These are phyloP conservation scores for Gymnopus androsaceus DNA, from an alignment of 1,284 basidiomycete species.

Conservation along the genomic window DNA sequence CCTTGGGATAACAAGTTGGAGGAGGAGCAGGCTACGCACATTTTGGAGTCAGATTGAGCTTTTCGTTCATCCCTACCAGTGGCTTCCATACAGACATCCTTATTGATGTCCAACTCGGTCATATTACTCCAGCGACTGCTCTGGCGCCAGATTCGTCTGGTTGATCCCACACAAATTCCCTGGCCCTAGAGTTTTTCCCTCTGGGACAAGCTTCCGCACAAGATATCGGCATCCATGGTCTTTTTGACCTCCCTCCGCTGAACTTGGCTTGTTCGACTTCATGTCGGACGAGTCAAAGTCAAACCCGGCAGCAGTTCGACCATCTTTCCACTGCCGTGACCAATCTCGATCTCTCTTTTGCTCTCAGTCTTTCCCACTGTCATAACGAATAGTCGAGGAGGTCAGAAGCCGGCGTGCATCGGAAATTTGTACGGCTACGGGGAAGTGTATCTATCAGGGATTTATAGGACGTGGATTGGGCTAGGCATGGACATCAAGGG, in stretches of 20 bases:
- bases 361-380: slow-evolving; percentile 2
- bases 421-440: slow-evolving; percentile 17
- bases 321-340: slow-evolving; percentile 18
- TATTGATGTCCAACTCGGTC: slow-evolving; percentile 2
- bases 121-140: slow-evolving; percentile 6
- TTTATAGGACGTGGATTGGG: slow-evolving; percentile 1
- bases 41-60: slow-evolving; percentile 1
- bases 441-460: slow-evolving; percentile 3
- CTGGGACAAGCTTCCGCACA: slow-evolving; percentile 13
- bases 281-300: slow-evolving; percentile 6
- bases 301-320: slow-evolving; percentile 19
- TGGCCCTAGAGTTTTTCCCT: background rate
- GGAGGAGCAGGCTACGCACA: slow-evolving; percentile 20
- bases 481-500: slow-evolving; percentile 8
- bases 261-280: slow-evolving; percentile 11
- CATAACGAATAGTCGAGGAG: slow-evolving; percentile 10
- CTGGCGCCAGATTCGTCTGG: slow-evolving; percentile 1
- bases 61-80: background rate
- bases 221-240: slow-evolving; percentile 11
- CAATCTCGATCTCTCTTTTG: slow-evolving; percentile 15
- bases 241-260: slow-evolving; percentile 12
- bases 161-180: slow-evolving; percentile 5
- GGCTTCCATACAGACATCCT: slow-evolving; percentile 8
- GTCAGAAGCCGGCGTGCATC: slow-evolving; percentile 17
- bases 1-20: background rate